phyloP scores from a whole-genome alignment of 1,284 basidiomycete species.

The Fistulinella staudtii region DNA sequence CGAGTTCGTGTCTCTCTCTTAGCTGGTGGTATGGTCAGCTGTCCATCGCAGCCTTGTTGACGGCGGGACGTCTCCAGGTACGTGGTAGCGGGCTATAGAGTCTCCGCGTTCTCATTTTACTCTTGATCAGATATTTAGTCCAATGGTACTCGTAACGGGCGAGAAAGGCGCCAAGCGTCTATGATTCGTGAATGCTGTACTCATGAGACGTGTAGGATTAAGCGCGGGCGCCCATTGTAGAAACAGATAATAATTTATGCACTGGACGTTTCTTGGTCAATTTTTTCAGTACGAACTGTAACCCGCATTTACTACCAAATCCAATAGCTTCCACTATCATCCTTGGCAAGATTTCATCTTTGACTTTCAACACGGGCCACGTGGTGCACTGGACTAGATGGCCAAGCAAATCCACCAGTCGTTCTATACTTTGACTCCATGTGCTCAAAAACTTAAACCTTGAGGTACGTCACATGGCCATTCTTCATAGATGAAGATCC shows the following conservation, averaged over 20 bases:
- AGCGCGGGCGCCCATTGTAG: background rate
- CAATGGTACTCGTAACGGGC: slow-evolving; percentile 7
- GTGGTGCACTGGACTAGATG: too few species aligned
- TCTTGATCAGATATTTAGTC: slow-evolving; percentile 6
- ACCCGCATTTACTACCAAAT: too few species aligned
- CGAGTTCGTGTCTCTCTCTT: slow-evolving; percentile 1
- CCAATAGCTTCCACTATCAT: too few species aligned
- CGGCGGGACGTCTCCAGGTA: slow-evolving; percentile 8
- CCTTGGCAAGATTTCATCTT: too few species aligned
- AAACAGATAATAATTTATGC: background rate
- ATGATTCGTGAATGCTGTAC: background rate
- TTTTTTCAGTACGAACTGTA: too few species aligned
- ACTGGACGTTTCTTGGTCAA: background rate
- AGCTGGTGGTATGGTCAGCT: slow-evolving; percentile 13
- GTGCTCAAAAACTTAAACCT: too few species aligned
- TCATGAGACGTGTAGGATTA: background rate
- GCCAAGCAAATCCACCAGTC: too few species aligned
- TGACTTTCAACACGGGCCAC: too few species aligned
- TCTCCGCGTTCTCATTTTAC: background rate
- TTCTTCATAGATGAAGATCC: too few species aligned
- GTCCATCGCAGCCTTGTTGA: slow-evolving; percentile 9
- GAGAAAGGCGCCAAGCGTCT: slow-evolving; percentile 1
- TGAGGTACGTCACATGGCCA: too few species aligned
- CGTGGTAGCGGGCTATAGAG: background rate
- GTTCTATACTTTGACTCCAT: too few species aligned